Conservation (phyloP, 2,329 filamentous ascomycete genomes). For the Fusarium zealandicum region DNA sequence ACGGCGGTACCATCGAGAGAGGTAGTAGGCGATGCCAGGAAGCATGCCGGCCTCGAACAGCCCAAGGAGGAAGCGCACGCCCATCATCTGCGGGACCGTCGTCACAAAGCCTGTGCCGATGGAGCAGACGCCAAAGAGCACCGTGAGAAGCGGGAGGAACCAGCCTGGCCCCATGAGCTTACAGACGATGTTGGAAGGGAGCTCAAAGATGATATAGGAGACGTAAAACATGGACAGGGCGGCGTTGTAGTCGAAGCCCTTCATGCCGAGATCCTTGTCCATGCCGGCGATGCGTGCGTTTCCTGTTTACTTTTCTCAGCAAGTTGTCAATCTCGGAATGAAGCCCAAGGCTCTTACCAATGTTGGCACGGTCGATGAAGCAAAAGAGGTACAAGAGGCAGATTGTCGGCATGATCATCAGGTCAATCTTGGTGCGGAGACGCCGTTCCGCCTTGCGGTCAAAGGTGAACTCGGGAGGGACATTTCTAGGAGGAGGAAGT, state of each 20-base stretch:
- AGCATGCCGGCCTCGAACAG: slow-evolving; percentile 70
- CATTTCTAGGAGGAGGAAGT: not conserved
- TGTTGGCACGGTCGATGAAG: slow-evolving; percentile 77
- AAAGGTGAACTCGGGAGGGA: not conserved
- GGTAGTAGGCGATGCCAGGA: slow-evolving; percentile 70
- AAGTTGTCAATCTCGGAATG: not conserved
- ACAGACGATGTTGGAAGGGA: slow-evolving; percentile 69
- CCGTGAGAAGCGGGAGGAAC: slow-evolving; percentile 64
- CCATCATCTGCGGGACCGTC: slow-evolving; percentile 54
- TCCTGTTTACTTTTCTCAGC: not conserved
- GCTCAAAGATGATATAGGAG: slow-evolving; percentile 69
- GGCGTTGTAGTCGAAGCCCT: slow-evolving; percentile 65
- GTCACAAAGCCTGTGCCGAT: slow-evolving; percentile 66
- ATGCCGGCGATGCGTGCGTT: slow-evolving; percentile 64
- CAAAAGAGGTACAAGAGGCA: slow-evolving; percentile 54
- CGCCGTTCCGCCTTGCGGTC: slow-evolving; percentile 2
- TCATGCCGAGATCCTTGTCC: slow-evolving; percentile 59
- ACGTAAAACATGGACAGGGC: slow-evolving; percentile 67
- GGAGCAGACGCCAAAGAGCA: slow-evolving; percentile 63
- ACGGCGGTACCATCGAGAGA: slow-evolving; percentile 68
- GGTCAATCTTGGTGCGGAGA: slow-evolving; percentile 2
- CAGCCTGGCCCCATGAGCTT: slow-evolving; percentile 71
- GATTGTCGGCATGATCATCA: slow-evolving; percentile 16
- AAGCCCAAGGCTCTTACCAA: slow-evolving; percentile 54
- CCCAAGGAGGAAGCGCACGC: slow-evolving; percentile 65